Evolutionary conservation across 2,329 filamentous ascomycete genomes (phyloP), one percentile per base, ranked within the genome.

Genomic region (Neopestalotiopsis rosae): DNA sequence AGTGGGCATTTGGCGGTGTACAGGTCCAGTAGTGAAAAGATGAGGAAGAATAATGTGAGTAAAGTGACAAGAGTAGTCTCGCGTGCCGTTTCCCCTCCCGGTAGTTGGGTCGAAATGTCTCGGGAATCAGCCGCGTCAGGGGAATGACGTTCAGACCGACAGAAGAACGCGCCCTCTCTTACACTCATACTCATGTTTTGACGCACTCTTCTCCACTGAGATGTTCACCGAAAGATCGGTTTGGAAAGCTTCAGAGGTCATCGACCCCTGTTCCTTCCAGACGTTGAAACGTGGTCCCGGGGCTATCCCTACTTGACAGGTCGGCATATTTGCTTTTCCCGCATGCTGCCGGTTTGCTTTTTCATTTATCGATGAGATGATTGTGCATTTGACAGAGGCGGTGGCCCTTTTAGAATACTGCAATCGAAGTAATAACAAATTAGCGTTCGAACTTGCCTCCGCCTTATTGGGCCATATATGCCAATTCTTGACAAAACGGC

Each of bases 41-140:
- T 7, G 6, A n/a, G 24, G 24, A 59, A 59, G 24, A 30, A 24
- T 7, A 4, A 13, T 30, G 13, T 13, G 57, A 59, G 20, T 30
- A 24, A 59, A 59, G 20, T 30, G 57, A 59, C 57, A 59, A 17
- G 30, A 59, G 24, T 13, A 52, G 24, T 59, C 30, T 59, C 30
- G 24, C 24, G 30, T 30, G 57, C 57, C 57, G 57, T 34, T 34
- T 30, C 57, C 49, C 24, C 24, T 30, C 30, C 59, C 30, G 32
- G 59, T 34, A 38, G 59, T 62, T 62, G 59, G 59, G 32, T 34
- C 30, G 59, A 40, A 62, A 62, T 38, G 59, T 62, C 32, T 34
- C 32, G 32, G 59, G 57, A 59, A 34, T 20, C 57, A 34, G 30
- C 20, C 30, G 57, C 57, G 30, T 52, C 45, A 52, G 45, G 45